Evolutionary conservation across 2,329 filamentous ascomycete genomes (phyloP).

Genomic region (Fusarium nodosum): DNA sequence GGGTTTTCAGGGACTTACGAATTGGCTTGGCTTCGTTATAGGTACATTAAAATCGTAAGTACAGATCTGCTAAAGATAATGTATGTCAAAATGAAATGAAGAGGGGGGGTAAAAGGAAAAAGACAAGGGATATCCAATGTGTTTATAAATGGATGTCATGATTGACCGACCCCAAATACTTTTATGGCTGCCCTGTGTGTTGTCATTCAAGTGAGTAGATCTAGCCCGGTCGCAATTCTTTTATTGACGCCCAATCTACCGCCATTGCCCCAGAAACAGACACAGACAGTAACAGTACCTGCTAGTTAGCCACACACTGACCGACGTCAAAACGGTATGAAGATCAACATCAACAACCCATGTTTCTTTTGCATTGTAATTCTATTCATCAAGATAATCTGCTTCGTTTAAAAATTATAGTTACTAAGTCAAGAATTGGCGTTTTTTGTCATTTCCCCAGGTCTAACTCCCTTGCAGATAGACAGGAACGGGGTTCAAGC

Average conservation of each 20-base stretch:
- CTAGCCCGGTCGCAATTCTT: constrained; percentile 28
- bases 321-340: constrained; percentile 18
- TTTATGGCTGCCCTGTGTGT: constrained; percentile 33
- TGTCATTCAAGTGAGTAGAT: constrained; percentile 36
- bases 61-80: constrained; percentile 4
- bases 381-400: background rate
- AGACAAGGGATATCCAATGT: constrained; percentile 18
- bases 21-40: background rate
- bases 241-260: constrained; percentile 50
- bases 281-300: constrained; percentile 46
- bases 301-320: constrained; percentile 23
- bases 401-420: background rate
- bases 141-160: constrained; percentile 27
- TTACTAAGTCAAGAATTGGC: no score
- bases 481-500: constrained; percentile 12
- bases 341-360: constrained; percentile 24
- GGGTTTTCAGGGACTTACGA: constrained; percentile 25
- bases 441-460: background rate
- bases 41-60: constrained; percentile 1
- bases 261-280: constrained; percentile 51
- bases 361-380: background rate
- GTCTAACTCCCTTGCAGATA: constrained; percentile 1
- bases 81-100: constrained; percentile 12
- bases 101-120: background rate
- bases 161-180: constrained; percentile 9